Percentiles rank a stretch among this genome's conserved stretches.
These are phyloP conservation scores for Acacia acuminata DNA, from an alignment of 306 rosid species.

Conservation along the genomic window DNA sequence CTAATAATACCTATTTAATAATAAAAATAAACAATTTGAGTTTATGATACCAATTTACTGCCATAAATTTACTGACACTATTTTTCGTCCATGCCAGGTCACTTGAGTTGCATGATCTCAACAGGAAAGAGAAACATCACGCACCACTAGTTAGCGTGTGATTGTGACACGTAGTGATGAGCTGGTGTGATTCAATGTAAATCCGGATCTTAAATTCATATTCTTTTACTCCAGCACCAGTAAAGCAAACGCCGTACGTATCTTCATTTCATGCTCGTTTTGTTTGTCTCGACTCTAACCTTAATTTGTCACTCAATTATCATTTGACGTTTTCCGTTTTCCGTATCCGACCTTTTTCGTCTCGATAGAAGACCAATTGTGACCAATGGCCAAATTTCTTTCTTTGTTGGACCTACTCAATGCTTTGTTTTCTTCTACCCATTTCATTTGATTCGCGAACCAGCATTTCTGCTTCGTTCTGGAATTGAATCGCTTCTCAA, in stretches of 20 bases:
- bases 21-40: too few species aligned
- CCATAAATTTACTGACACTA: too few species aligned
- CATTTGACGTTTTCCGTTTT: neutral
- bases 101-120: too few species aligned
- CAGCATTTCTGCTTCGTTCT: neutral
- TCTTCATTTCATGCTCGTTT: neutral
- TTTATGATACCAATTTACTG: too few species aligned
- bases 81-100: too few species aligned
- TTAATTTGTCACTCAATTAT: neutral
- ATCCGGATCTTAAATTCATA: neutral
- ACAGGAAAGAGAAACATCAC: neutral
- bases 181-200: neutral
- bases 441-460: neutral
- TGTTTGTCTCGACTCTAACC: neutral
- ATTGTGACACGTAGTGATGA: neutral
- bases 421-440: neutral
- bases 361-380: neutral
- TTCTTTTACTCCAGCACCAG: too few species aligned
- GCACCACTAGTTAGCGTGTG: neutral
- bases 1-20: too few species aligned
- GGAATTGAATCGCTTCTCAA: neutral
- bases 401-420: neutral
- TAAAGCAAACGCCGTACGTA: neutral
- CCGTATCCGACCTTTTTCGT: neutral
- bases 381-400: neutral